A percentile compares a stretch with the other conserved stretches of the same genome.
Evolutionary conservation across 2,329 filamentous ascomycete genomes (phyloP).

Genomic region (Arthrobotrys entomopaga): DNA sequence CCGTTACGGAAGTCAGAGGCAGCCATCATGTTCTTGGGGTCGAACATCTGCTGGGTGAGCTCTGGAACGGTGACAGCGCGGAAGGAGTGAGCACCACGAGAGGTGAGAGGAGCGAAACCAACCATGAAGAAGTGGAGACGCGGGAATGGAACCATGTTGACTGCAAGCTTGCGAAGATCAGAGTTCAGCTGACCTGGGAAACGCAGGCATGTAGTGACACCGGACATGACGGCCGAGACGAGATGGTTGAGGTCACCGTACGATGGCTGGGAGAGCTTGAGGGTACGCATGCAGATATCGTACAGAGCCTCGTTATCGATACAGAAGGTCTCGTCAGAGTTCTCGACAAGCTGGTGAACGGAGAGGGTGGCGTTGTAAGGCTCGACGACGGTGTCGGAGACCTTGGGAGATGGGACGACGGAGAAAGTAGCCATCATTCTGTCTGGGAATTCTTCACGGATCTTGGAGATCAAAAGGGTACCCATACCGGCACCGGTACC

Average conservation of each 20-base stretch:
- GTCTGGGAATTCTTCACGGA: conserved; percentile 99
- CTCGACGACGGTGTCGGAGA: conserved; percentile 99
- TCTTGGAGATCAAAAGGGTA: conserved; percentile 99
- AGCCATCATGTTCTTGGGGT: conserved; percentile 99
- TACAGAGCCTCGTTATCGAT: conserved; percentile 99
- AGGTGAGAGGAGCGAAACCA: conserved; percentile 97
- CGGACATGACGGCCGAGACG: conserved; percentile 99
- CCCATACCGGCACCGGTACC: conserved; percentile 99
- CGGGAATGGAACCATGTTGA: conserved; percentile 99
- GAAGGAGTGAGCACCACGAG: conserved; percentile 91
- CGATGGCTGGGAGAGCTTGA: conserved; percentile 98
- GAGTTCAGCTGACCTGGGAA: conserved; percentile 99
- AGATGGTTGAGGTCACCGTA: conserved; percentile 99
- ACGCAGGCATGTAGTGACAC: conserved; percentile 96
- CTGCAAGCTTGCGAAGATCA: conserved; percentile 97
- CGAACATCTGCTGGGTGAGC: conserved; percentile 99
- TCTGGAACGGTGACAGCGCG: conserved; percentile 96
- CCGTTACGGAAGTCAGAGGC: conserved; percentile 99
- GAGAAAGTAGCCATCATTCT: conserved; percentile 99
- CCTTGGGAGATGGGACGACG: conserved; percentile 97
- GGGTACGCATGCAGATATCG: conserved; percentile 99
- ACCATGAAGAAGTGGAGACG: conserved; percentile 99
- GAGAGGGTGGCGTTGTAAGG: conserved; percentile 99
- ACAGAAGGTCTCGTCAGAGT: conserved; percentile 99
- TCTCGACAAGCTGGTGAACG: conserved; percentile 98